These are phyloP conservation scores for Trichoderma sp. DNA, from an alignment of 2,329 filamentous ascomycete species.

Conservation along the genomic window DNA sequence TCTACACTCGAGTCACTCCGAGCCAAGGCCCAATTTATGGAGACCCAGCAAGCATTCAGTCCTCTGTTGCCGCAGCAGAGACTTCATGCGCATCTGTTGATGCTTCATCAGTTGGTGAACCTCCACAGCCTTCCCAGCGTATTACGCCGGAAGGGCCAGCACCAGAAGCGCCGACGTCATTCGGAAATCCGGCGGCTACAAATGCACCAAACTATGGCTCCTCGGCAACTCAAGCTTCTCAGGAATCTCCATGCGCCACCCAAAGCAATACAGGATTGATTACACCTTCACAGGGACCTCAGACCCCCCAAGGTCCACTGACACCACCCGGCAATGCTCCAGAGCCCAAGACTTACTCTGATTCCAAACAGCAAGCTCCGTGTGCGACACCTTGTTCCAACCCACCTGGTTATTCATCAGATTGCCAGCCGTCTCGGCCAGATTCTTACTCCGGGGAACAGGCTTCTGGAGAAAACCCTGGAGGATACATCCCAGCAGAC, in stretches of 20 bases:
- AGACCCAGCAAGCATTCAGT: conserved; percentile 12
- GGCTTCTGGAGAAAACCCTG: background rate
- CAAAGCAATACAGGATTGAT: background rate
- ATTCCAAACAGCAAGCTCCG: conserved; percentile 14
- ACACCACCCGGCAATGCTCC: conserved; percentile 16
- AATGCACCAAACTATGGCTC: background rate
- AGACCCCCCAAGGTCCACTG: background rate
- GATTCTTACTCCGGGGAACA: background rate
- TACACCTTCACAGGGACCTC: background rate
- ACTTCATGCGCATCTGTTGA: conserved; percentile 9
- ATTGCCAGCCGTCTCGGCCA: conserved; percentile 1
- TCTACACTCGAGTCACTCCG: conserved; percentile 29
- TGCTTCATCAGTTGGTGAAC: background rate
- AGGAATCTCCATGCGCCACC: conserved; percentile 13
- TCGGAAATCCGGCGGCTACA: conserved; percentile 19
- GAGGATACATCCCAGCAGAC: background rate
- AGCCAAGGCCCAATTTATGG: conserved; percentile 17
- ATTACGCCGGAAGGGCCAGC: conserved; percentile 20
- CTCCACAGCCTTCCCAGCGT: conserved; percentile 1
- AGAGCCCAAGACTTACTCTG: conserved; percentile 21
- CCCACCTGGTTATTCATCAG: background rate
- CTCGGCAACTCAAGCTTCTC: conserved; percentile 2
- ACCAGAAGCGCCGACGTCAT: conserved; percentile 19
- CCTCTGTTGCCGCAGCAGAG: conserved; percentile 9
- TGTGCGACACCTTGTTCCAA: background rate